phyloP scores from a whole-genome alignment of 331 rosid species.

The Erythrophleum ivorense region DNA sequence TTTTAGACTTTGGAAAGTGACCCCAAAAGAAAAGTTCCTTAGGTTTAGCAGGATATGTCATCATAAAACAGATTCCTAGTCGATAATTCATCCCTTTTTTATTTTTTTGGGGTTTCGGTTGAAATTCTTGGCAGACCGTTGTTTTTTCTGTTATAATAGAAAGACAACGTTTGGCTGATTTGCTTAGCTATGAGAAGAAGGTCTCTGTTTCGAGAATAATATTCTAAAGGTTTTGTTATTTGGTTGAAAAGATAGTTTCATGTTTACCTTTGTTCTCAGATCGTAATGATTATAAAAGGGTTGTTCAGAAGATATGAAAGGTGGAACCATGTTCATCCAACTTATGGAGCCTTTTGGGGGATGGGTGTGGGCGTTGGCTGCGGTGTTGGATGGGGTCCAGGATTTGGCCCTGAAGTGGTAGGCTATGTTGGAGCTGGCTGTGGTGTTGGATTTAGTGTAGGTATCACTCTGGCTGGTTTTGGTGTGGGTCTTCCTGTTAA shows the following conservation, averaged over 20 bases:
- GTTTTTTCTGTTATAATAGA: too few species aligned
- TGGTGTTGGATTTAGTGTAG: constrained; percentile 92
- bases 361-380: constrained; percentile 97
- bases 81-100: too few species aligned
- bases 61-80: neutral
- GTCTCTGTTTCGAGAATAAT: neutral
- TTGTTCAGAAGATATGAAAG: constrained; percentile 72
- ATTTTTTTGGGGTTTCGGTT: too few species aligned
- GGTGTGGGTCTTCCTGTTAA: constrained; percentile 95
- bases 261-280: constrained; percentile 50
- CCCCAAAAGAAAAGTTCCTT: neutral
- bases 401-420: constrained; percentile 96
- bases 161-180: neutral
- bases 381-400: constrained; percentile 99
- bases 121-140: too few species aligned
- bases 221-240: neutral
- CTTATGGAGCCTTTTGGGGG: constrained; percentile 93
- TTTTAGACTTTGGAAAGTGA: neutral
- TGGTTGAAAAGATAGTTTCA: neutral
- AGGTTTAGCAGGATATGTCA: neutral
- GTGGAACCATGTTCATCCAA: constrained; percentile 99
- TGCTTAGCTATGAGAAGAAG: neutral
- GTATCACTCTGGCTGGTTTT: constrained; percentile 77
- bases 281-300: constrained; percentile 89
- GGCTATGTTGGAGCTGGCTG: constrained; percentile 99